These are phyloP conservation scores for Fusarium sp. DNA, from an alignment of 2,329 filamentous ascomycete genomes.

Conservation along the genomic window DNA sequence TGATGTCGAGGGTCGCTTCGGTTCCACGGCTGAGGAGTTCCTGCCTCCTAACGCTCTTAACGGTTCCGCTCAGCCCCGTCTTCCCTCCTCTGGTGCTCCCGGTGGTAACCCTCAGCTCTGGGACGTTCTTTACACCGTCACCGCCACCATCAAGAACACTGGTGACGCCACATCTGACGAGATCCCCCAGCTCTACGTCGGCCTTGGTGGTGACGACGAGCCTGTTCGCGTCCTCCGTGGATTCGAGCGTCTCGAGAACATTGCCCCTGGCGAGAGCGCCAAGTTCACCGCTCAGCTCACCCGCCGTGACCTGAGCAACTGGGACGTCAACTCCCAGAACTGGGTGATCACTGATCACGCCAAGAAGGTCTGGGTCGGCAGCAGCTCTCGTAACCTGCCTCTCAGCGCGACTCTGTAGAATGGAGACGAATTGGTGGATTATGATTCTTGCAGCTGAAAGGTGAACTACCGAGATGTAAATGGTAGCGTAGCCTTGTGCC, in stretches of 20 bases:
- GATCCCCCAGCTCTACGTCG: constrained; percentile 81
- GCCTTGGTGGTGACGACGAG: constrained; percentile 81
- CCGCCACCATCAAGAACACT: constrained; percentile 77
- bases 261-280: constrained; percentile 74
- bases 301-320: constrained; percentile 86
- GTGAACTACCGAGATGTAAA: background rate
- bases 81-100: constrained; percentile 62
- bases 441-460: background rate
- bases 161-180: constrained; percentile 74
- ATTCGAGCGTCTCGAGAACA: constrained; percentile 78
- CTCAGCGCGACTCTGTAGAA: constrained; percentile 49
- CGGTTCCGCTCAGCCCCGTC: constrained; percentile 66
- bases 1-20: constrained; percentile 66
- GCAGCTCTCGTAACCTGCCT: constrained; percentile 65
- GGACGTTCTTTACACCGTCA: constrained; percentile 75
- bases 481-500: constrained; percentile 1
- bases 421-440: background rate
- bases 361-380: constrained; percentile 67
- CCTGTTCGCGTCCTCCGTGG: constrained; percentile 75
- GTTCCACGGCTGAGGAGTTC: constrained; percentile 65
- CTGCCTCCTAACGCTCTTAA: constrained; percentile 69
- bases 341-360: constrained; percentile 72
- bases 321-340: constrained; percentile 83
- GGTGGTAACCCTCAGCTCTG: constrained; percentile 75
- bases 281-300: constrained; percentile 77